These are phyloP conservation scores for Aspergillus luchuensis DNA, from an alignment of 2,329 filamentous ascomycete species.

Conservation along the genomic window DNA sequence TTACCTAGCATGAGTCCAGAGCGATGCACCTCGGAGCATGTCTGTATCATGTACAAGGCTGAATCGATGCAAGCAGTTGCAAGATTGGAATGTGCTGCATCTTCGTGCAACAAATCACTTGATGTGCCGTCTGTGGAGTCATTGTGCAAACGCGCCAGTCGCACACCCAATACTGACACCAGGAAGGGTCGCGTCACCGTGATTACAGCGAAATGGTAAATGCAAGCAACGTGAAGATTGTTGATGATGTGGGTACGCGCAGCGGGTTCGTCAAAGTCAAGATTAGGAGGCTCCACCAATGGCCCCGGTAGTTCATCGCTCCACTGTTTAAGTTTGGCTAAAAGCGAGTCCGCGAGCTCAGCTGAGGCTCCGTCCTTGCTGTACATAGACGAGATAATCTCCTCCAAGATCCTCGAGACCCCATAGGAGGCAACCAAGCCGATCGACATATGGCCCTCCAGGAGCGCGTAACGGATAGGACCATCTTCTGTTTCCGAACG, in stretches of 20 bases:
- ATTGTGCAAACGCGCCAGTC: conserved; percentile 30
- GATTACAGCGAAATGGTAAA: conserved; percentile 63
- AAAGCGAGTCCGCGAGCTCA: conserved; percentile 42
- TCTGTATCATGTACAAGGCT: conserved; percentile 58
- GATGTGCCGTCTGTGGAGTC: conserved; percentile 23
- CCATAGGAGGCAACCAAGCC: conserved; percentile 47
- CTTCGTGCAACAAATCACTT: conserved; percentile 25
- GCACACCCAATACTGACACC: conserved; percentile 51
- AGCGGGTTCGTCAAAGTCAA: conserved; percentile 20
- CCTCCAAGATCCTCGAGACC: conserved; percentile 49
- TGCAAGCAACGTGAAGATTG: conserved; percentile 58
- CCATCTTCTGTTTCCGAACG: conserved; percentile 26
- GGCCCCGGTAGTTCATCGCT: conserved; percentile 47
- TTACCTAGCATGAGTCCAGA: conserved; percentile 53
- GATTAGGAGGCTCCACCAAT: conserved; percentile 26
- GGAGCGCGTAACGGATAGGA: conserved; percentile 23
- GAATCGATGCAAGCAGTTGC: conserved; percentile 59
- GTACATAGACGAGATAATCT: conserved; percentile 49
- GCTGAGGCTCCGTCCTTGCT: conserved; percentile 39
- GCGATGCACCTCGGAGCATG: conserved; percentile 53
- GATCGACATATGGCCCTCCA: conserved; percentile 27
- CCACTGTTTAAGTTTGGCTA: conserved; percentile 50
- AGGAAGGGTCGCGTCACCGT: conserved; percentile 59
- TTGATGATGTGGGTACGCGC: conserved; percentile 46
- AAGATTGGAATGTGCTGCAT: conserved; percentile 40